Evolutionary conservation across 768 basidiomycete genomes (phyloP).

Genomic region (Cyathus striatus): DNA sequence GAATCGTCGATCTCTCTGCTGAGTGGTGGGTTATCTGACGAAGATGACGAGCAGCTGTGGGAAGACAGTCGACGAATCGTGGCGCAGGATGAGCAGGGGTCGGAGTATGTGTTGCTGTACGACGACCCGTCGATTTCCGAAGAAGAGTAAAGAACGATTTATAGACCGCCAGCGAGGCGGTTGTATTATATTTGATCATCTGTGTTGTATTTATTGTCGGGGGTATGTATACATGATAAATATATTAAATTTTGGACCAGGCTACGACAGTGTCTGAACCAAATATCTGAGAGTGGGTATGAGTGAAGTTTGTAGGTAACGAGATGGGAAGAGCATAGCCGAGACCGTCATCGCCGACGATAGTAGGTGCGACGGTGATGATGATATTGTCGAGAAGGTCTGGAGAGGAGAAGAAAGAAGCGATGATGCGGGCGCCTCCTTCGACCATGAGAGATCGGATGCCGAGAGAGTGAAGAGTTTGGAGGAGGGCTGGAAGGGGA

Average conservation of each 20-base stretch:
- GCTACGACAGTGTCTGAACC: slow-evolving; percentile 30
- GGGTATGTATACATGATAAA: too few species aligned
- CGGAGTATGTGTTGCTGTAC: slow-evolving; percentile 71
- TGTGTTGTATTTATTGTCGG: too few species aligned
- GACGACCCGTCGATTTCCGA: slow-evolving; percentile 60
- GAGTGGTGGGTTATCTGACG: slow-evolving; percentile 51
- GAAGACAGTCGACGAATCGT: slow-evolving; percentile 48
- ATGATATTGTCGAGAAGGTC: slow-evolving; percentile 66
- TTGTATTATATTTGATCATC: background rate
- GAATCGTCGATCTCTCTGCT: slow-evolving; percentile 53
- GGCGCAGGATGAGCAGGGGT: slow-evolving; percentile 22
- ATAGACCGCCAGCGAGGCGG: too few species aligned
- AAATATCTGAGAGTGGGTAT: slow-evolving; percentile 22
- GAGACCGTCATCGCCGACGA: slow-evolving; percentile 73
- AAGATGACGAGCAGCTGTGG: slow-evolving; percentile 50
- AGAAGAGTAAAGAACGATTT: slow-evolving; percentile 20
- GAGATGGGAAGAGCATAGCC: slow-evolving; percentile 34
- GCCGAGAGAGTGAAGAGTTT: slow-evolving; percentile 45
- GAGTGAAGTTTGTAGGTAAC: slow-evolving; percentile 20
- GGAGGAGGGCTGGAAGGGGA: slow-evolving; percentile 45
- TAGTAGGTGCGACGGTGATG: slow-evolving; percentile 81
- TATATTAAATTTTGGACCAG: too few species aligned
- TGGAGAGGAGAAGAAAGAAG: slow-evolving; percentile 50
- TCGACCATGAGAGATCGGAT: slow-evolving; percentile 89
- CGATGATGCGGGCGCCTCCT: slow-evolving; percentile 83